Conservation (phyloP, 2,329 filamentous ascomycete species). For the Geosmithia putterillii region DNA sequence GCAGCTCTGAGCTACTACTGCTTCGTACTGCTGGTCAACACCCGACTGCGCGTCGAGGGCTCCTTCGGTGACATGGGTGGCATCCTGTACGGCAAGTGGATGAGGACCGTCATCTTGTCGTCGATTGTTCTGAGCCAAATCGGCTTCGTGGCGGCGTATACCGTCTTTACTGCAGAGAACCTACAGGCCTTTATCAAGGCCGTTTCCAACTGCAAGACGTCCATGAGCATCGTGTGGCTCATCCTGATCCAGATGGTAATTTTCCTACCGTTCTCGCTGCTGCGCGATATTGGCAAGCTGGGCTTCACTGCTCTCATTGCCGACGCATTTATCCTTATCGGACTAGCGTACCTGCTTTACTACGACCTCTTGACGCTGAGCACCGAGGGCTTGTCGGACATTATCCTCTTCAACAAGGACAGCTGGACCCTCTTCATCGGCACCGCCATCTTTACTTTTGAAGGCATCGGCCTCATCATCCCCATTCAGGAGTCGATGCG, state of each 20-base stretch:
- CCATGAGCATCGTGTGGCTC: constrained; percentile 77
- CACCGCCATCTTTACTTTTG: constrained; percentile 97
- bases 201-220: constrained; percentile 74
- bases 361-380: constrained; percentile 82
- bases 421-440: constrained; percentile 98
- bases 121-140: constrained; percentile 95
- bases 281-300: constrained; percentile 94
- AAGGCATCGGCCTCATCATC: constrained; percentile 94
- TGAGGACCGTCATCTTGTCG: constrained; percentile 74
- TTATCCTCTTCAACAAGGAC: constrained; percentile 77
- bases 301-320: constrained; percentile 89
- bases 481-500: constrained; percentile 98
- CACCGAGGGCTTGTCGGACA: constrained; percentile 66
- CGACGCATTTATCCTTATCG: constrained; percentile 87
- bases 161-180: constrained; percentile 93
- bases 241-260: constrained; percentile 93
- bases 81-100: constrained; percentile 78
- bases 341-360: constrained; percentile 88
- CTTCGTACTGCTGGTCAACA: constrained; percentile 86
- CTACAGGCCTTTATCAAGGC: constrained; percentile 89
- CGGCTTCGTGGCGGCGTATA: constrained; percentile 89
- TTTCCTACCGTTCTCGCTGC: constrained; percentile 85
- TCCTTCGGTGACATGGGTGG: constrained; percentile 97
- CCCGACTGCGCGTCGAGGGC: constrained; percentile 73
- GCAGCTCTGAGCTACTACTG: constrained; percentile 90